Conservation (phyloP, 2,329 filamentous ascomycete genomes). For the Cordyceps fumosorosea region DNA sequence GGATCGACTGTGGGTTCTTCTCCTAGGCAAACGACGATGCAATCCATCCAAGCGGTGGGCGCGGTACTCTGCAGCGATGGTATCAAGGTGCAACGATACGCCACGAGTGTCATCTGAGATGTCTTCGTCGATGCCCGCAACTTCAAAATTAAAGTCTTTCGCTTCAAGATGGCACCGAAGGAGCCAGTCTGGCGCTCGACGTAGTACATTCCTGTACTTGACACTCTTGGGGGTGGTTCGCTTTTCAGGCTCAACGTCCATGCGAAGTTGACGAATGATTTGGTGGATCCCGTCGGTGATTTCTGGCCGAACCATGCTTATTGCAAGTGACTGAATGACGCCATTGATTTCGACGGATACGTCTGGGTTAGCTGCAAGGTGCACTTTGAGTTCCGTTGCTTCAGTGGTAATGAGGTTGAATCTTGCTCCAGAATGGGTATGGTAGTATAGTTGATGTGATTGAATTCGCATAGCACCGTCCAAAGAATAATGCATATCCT, state of each 20-base stretch:
- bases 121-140: slow-evolving; percentile 78
- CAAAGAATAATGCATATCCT: slow-evolving; percentile 80
- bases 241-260: slow-evolving; percentile 59
- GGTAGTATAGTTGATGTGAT: slow-evolving; percentile 88
- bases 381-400: slow-evolving; percentile 76
- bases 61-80: slow-evolving; percentile 82
- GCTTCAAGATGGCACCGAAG: slow-evolving; percentile 78
- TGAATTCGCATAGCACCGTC: slow-evolving; percentile 76
- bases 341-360: slow-evolving; percentile 75
- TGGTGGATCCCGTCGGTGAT: slow-evolving; percentile 89
- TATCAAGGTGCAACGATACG: slow-evolving; percentile 78
- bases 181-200: slow-evolving; percentile 77
- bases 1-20: slow-evolving; percentile 68
- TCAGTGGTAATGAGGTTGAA: slow-evolving; percentile 87
- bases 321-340: slow-evolving; percentile 76
- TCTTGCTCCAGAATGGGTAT: slow-evolving; percentile 72
- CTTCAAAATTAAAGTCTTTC: slow-evolving; percentile 81
- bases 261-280: slow-evolving; percentile 77
- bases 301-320: slow-evolving; percentile 85
- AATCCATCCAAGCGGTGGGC: slow-evolving; percentile 67
- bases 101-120: slow-evolving; percentile 79
- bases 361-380: slow-evolving; percentile 79
- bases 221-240: slow-evolving; percentile 40
- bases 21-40: slow-evolving; percentile 52
- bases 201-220: slow-evolving; percentile 61